Evolutionary conservation across 2,329 filamentous ascomycete genomes (phyloP).

Genomic region (Sodiomyces alkalinus): DNA sequence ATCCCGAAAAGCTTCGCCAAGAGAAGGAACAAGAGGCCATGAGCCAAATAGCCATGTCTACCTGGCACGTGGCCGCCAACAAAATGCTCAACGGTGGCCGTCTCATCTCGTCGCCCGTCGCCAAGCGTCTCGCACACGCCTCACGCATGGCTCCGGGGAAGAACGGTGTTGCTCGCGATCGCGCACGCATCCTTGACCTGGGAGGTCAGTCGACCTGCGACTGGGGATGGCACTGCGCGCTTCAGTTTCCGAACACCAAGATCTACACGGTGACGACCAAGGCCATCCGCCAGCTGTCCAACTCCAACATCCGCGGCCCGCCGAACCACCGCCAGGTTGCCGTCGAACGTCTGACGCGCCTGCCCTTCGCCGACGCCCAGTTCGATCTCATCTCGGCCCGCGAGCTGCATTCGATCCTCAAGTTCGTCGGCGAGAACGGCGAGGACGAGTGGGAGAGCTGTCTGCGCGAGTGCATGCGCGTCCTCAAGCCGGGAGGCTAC

Average conservation of each 20-base stretch:
- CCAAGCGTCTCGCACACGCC: conserved; percentile 42
- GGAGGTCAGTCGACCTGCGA: conserved; percentile 74
- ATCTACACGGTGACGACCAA: conserved; percentile 79
- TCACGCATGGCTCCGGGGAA: conserved; percentile 30
- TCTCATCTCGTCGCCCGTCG: conserved; percentile 47
- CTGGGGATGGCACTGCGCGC: conserved; percentile 90
- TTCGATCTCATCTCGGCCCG: conserved; percentile 89
- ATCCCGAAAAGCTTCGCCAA: conserved; percentile 45
- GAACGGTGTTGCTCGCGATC: conserved; percentile 29
- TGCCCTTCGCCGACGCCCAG: conserved; percentile 73
- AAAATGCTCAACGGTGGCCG: conserved; percentile 49
- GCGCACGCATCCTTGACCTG: conserved; percentile 66
- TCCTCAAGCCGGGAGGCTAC: conserved; percentile 85
- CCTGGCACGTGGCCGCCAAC: conserved; percentile 46
- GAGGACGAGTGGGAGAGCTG: conserved; percentile 81
- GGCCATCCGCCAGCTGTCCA: conserved; percentile 52
- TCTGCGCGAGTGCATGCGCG: conserved; percentile 72
- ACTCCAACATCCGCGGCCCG: conserved; percentile 66
- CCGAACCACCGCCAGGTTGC: conserved; percentile 74
- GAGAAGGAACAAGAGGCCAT: conserved; percentile 75
- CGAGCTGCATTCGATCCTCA: conserved; percentile 72
- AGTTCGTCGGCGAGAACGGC: conserved; percentile 50
- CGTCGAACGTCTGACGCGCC: conserved; percentile 59
- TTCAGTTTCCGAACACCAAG: conserved; percentile 71
- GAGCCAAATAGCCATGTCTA: conserved; percentile 48